phyloP scores from a whole-genome alignment of 345 rosid genomes.

The Microcos paniculata region DNA sequence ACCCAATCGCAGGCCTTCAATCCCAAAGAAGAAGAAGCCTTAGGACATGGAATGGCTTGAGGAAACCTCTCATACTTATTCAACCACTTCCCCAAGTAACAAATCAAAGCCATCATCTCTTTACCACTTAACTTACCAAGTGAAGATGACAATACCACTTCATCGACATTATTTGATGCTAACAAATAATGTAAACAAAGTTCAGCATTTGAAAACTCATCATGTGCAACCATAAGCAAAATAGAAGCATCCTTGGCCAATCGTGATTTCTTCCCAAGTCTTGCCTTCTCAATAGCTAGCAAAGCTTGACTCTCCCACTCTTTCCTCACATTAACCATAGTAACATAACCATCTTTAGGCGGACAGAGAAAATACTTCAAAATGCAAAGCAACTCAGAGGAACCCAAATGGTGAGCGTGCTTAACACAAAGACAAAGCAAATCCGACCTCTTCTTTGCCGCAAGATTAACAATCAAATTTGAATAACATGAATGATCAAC shows the following conservation, averaged over 20 bases:
- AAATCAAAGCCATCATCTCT: conserved; percentile 61
- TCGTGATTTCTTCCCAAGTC: conserved; percentile 31
- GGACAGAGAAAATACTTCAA: conserved; percentile 82
- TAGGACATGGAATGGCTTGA: conserved; percentile 69
- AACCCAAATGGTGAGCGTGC: conserved; percentile 67
- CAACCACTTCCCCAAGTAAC: conserved; percentile 76
- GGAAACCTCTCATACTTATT: conserved; percentile 79
- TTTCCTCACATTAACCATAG: conserved; percentile 59
- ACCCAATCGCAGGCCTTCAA: conserved; percentile 73
- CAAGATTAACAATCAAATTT: conserved; percentile 47
- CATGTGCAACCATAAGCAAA: conserved; percentile 82
- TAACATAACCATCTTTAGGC: conserved; percentile 48
- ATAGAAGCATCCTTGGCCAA: conserved; percentile 69
- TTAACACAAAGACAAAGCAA: conserved; percentile 58
- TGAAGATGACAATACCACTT: conserved; percentile 57
- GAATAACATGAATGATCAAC: conserved; percentile 53
- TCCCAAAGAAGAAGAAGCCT: conserved; percentile 50
- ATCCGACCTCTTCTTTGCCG: conserved; percentile 59
- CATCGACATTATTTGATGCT: conserved; percentile 52
- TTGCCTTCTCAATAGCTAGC: conserved; percentile 51
- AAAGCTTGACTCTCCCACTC: conserved; percentile 75
- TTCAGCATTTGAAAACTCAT: conserved; percentile 66
- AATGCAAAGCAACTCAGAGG: conserved; percentile 53
- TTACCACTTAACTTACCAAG: conserved; percentile 59
- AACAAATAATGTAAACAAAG: conserved; percentile 79